Evolutionary conservation across 2,329 filamentous ascomycete genomes (phyloP).

Genomic region (Aphanocladium album): DNA sequence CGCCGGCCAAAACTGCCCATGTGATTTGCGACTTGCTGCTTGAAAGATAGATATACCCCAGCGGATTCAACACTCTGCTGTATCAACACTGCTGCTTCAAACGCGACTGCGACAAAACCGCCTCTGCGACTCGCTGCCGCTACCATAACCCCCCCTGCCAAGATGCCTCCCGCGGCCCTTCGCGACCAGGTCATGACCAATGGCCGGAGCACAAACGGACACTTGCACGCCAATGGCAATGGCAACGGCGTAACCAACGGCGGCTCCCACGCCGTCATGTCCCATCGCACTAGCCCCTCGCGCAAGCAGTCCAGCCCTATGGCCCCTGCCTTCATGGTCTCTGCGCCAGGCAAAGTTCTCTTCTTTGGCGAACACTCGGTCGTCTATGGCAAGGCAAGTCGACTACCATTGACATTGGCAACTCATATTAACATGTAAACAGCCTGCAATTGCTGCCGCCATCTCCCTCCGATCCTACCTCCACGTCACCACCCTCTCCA

Average conservation of each 20-base stretch:
- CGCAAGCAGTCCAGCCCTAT: constrained; percentile 60
- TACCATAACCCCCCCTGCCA: not conserved
- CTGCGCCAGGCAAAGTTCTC: constrained; percentile 95
- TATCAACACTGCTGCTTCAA: not conserved
- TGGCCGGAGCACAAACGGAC: constrained; percentile 18
- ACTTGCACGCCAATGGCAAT: constrained; percentile 30
- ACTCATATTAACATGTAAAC: constrained; percentile 3
- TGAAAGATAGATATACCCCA: too few species aligned
- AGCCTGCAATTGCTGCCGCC: constrained; percentile 89
- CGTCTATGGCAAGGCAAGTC: constrained; percentile 82
- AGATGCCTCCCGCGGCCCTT: constrained; percentile 7
- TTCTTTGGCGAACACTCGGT: constrained; percentile 97
- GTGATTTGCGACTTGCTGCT: too few species aligned
- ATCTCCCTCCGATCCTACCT: constrained; percentile 96
- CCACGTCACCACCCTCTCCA: constrained; percentile 88
- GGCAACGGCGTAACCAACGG: constrained; percentile 24
- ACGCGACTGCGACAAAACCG: not conserved
- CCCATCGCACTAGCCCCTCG: constrained; percentile 35
- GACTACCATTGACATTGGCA: not conserved
- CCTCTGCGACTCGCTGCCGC: not conserved
- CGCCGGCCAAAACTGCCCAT: not conserved
- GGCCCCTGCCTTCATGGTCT: constrained; percentile 95
- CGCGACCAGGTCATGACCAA: constrained; percentile 7
- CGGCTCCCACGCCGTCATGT: constrained; percentile 31
- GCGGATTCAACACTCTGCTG: not conserved